phyloP scores from a whole-genome alignment of 2,329 filamentous ascomycete species.

The Alternaria sp. region DNA sequence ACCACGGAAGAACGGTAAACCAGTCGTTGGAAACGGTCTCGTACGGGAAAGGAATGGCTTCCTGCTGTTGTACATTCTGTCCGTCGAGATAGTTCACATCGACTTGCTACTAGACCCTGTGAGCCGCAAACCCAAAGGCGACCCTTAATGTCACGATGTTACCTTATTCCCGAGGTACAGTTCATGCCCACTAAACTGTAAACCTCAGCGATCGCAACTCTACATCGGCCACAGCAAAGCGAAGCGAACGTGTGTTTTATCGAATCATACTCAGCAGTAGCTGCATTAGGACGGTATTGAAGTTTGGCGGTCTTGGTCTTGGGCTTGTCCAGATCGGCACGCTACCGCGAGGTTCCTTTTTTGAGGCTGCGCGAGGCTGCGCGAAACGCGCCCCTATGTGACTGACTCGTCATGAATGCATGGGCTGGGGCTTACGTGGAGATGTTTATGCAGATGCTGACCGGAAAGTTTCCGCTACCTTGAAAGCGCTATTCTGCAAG shows the following conservation, averaged over 20 bases:
- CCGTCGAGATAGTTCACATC: neutral
- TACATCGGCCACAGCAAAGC: too few species aligned
- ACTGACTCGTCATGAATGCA: neutral
- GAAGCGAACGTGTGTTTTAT: neutral
- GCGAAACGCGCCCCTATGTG: neutral
- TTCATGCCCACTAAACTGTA: neutral
- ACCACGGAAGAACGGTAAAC: constrained; percentile 6
- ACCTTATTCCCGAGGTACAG: neutral
- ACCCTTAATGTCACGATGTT: neutral
- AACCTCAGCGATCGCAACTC: neutral
- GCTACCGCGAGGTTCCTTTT: neutral
- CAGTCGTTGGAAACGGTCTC: constrained; percentile 2
- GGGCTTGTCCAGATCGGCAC: neutral
- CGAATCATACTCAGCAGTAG: neutral
- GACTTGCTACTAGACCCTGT: neutral
- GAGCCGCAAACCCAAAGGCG: neutral
- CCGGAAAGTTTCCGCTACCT: neutral
- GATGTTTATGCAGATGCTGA: neutral
- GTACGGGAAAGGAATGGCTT: neutral
- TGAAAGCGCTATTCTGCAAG: neutral
- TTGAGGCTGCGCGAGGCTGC: neutral
- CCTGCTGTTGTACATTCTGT: neutral
- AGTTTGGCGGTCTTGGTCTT: neutral
- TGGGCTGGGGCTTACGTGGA: neutral
- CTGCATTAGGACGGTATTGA: neutral